Percentiles rank a stretch among this genome's conserved stretches.
Evolutionary conservation across 2,329 filamentous ascomycete genomes (phyloP).

Genomic region (Didymellaceae sp.): DNA sequence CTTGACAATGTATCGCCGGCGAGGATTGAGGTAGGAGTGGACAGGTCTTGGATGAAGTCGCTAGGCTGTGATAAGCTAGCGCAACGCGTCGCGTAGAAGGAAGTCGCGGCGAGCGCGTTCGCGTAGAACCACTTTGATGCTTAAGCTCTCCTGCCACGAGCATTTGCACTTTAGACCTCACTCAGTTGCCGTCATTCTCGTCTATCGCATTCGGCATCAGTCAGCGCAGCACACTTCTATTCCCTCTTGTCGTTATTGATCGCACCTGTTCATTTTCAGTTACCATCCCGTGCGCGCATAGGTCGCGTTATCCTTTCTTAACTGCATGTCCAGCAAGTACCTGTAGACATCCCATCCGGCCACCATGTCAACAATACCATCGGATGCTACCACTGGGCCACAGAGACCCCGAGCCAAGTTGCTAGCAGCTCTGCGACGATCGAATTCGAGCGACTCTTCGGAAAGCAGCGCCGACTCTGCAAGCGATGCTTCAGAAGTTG

Average conservation of each 20-base stretch:
- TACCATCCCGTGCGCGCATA: neutral
- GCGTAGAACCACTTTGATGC: slow-evolving; percentile 13
- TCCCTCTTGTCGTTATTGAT: neutral
- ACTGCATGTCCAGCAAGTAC: neutral
- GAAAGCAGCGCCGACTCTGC: slow-evolving; percentile 52
- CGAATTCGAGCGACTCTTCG: slow-evolving; percentile 30
- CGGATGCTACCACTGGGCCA: neutral
- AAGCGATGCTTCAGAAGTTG: slow-evolving; percentile 31
- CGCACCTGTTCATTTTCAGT: neutral
- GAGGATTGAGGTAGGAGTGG: no score
- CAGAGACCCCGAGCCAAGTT: slow-evolving; percentile 27
- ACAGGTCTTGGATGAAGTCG: neutral
- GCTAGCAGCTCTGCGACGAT: slow-evolving; percentile 31
- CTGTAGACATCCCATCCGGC: neutral
- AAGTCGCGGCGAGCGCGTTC: neutral
- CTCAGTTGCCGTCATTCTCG: neutral
- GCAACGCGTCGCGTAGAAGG: slow-evolving; percentile 18
- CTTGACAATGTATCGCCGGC: no score
- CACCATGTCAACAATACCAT: neutral
- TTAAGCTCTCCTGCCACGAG: slow-evolving; percentile 21
- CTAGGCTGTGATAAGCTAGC: neutral
- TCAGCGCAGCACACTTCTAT: neutral
- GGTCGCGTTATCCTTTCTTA: neutral
- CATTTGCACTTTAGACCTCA: neutral
- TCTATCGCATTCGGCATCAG: neutral